A percentile compares a stretch with the other conserved stretches of the same genome.
Conservation (phyloP, 495 filamentous ascomycete genomes). For the Aspergillus sparsus region DNA sequence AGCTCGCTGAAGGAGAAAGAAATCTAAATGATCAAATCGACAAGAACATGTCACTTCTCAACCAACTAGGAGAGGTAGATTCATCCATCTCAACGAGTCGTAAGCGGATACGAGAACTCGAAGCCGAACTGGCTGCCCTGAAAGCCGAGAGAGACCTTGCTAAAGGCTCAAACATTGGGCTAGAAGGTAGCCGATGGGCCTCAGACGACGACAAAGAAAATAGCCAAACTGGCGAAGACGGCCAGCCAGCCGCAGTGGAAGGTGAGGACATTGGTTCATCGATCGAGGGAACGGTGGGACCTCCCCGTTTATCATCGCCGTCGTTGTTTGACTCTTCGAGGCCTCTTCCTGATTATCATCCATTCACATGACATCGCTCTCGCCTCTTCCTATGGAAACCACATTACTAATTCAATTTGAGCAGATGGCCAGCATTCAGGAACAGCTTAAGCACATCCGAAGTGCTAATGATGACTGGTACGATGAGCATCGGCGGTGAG, state of each 20-base stretch:
- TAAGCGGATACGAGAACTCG: constrained; percentile 47
- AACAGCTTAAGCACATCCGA: constrained; percentile 54
- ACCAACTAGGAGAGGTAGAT: constrained; percentile 46
- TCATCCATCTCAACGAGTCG: constrained; percentile 40
- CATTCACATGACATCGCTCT: constrained; percentile 36
- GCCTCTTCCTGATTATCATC: constrained; percentile 38
- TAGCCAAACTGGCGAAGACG: constrained; percentile 29
- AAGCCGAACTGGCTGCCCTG: constrained; percentile 46
- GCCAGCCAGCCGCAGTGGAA: constrained; percentile 47
- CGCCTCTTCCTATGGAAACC: constrained; percentile 15
- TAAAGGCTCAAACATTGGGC: constrained; percentile 31
- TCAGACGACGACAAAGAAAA: constrained; percentile 32
- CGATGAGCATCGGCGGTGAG: constrained; percentile 48
- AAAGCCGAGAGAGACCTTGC: constrained; percentile 32
- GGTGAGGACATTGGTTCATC: constrained; percentile 57
- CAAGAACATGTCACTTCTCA: constrained; percentile 52
- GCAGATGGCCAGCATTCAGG: constrained; percentile 54
- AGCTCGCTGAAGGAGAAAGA: constrained; percentile 38
- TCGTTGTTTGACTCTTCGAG: constrained; percentile 23
- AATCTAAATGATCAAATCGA: constrained; percentile 49
- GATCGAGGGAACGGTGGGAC: constrained; percentile 57
- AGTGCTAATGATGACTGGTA: constrained; percentile 49
- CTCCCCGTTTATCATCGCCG: constrained; percentile 44
- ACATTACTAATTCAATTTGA: constrained; percentile 27
- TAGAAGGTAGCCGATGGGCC: constrained; percentile 48